Base-by-base conservation (phyloP, 2,329 filamentous ascomycete genomes). In the Scolecobasidium constrictum region DNA sequence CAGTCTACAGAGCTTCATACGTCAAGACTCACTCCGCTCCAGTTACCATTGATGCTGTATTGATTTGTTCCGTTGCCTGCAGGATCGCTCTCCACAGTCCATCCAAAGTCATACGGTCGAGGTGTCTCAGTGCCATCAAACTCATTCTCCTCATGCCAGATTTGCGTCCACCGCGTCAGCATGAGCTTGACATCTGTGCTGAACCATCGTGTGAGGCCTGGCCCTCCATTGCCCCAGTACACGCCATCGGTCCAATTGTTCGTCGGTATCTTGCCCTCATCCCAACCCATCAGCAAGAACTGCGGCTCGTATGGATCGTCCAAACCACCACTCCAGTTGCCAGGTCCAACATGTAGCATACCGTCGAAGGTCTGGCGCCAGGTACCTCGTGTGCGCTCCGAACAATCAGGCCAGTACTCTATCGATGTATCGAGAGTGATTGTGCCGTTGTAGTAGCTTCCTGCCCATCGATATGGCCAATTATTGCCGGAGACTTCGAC, bases 171-270 rank as follows among this genome's bases (percentile, higher is more conserved):
- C 9, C 26, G 26, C 9, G 9, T 31, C 26, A 31, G n/a, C 26
- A 31, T 31, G 26, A 31, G 26, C n/a, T 31, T 31, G 26, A 31
- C 26, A 31, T 31, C 26, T 31, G 26, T 31, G n/a, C 26, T 31
- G 26, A 31, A 31, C 26, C 26, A 31, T 7, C 26, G 26, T 9
- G 26, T 31, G 9, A 31, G 26, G n/a, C 26, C 26, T n/a, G 26
- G 26, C n/a, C 26, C 26, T n/a, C 26, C 26, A n/a, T 31, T 31
- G n/a, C 26, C 26, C 26, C 26, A 31, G 26, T 31, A 31, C n/a
- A 9, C 26, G n/a, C 26, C 26, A 31, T 31, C 26, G n/a, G 26
- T 31, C 26, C 26, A 31, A 31, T 31, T 31, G 26, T 31, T 31
- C 26, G 26, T 31, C 26, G 26, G 26, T 31, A n/a, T 31, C 9